Base-by-base conservation (phyloP, 73 alveolate species). In the Uronychia binucleata region DNA sequence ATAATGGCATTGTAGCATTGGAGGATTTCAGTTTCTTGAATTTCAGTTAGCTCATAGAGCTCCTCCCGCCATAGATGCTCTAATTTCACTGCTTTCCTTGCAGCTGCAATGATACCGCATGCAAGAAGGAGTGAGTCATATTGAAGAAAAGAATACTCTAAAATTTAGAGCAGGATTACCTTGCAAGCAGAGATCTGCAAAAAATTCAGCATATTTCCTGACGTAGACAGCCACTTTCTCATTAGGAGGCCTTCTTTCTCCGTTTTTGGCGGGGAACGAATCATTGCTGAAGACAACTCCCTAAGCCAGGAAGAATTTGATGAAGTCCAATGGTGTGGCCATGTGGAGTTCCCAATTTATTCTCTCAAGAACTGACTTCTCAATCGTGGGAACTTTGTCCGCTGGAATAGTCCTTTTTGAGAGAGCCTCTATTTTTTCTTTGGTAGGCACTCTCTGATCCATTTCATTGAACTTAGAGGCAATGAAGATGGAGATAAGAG, bases 181-280 rank as follows among this genome's bases (percentile, higher is more conserved):
- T 78, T 87, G 81, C 1, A 92, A 80, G 14, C 93, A 80, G 78
- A 92, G 60, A 29, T 92, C 97, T 1, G 84, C 74, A 29, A 88
- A 84, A 80, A 92, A 88, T 57, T 84, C 97, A 19, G 97, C 93
- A 77, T 77, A 88, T 78, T 84, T 75, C 34, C 88, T 82, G 28
- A 82, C 83, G 33, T 82, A 82, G 26, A 19, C 59, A 30, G 58
- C 81, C 1, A 27, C 58, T 58, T 81, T 81, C 31, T 34, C 57
- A n/a, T 28, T 59, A n/a, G 88, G 88, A 11, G 34, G 25, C 19
- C 67, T 46, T 19, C 19, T 46, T 5, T 46, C 67, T 11, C 67
- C 67, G 19, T 5, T 19, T 19, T 46, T 46, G 67, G 67, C 19
- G 5, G 67, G 67, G 30, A 59, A 60, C n/a, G 58, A 84, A 59